Conservation (phyloP, 2,329 filamentous ascomycete genomes). For the Ceratocystis huliohia region DNA sequence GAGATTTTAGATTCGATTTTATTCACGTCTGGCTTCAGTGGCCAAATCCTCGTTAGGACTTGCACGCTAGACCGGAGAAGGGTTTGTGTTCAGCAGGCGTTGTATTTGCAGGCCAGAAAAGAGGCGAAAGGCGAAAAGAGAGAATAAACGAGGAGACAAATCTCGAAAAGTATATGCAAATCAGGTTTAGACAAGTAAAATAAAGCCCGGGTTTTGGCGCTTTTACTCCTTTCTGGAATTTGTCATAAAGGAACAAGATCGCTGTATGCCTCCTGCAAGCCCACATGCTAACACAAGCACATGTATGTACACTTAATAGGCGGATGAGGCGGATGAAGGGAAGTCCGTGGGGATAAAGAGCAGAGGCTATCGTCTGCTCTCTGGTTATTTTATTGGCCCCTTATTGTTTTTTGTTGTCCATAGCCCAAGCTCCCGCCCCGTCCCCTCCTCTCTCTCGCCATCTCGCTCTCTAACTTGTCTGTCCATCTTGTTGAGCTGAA, state of each 20-base stretch:
- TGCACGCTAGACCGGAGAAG: neutral
- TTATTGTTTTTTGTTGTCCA: neutral
- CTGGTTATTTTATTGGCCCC: neutral
- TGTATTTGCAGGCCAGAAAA: neutral
- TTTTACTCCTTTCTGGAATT: neutral
- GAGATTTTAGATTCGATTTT: neutral
- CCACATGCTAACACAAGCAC: neutral
- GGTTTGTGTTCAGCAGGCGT: conserved; percentile 4
- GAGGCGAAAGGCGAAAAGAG: neutral
- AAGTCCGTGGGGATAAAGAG: too few relatives aligned
- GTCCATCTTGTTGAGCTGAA: neutral
- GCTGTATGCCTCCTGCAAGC: neutral
- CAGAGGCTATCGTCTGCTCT: too few relatives aligned
- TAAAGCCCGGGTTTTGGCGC: neutral
- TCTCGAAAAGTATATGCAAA: neutral
- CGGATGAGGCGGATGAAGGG: too few relatives aligned
- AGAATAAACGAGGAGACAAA: neutral
- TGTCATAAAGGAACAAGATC: conserved; percentile 3
- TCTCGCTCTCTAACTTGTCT: neutral
- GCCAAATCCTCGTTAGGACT: neutral
- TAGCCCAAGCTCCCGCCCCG: neutral
- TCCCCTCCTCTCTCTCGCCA: neutral
- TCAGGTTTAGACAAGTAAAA: neutral
- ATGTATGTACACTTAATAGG: neutral
- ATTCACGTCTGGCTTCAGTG: neutral